Base-by-base conservation (phyloP, 768 basidiomycete genomes). In the Serendipita indica region DNA sequence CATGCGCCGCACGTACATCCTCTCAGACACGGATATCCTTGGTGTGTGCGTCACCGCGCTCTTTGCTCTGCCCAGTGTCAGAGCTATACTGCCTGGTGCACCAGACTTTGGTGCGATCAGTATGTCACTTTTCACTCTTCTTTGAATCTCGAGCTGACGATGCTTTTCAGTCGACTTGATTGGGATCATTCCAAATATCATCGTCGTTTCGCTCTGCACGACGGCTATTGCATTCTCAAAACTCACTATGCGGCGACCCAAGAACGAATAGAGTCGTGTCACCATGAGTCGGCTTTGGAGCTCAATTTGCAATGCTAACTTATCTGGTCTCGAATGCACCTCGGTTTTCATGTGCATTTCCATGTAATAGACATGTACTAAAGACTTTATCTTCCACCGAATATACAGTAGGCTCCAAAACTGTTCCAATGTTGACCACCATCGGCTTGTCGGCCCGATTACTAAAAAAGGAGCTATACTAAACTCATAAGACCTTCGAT, bases 1-100 rank as follows among this genome's bases (percentile, higher is more conserved):
- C 7, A 4, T 54, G n/a, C 20, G 30, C 10, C 49, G 49, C 22
- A 12, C 30, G 3, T 30, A 54, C n/a, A 54, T 54, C 30, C 49
- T 54, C n/a, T 27, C 22, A 37, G 49, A 54, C n/a, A 54, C 49
- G 22, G 49, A 54, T 54, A 54, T 54, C 10, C 49, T 54, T 32
- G 49, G 5, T n/a, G 49, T 54, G 7, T 54, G 49, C 22, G 7
- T 54, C 5, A 54, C 49, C 4, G 49, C 49, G 4, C 30, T 54
- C 22, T 54, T 54, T 32, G 49, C 49, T 3, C 30, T 54, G 22
- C 49, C 49, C 7, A 22, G 20, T 32, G 49, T 54, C 22, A 18
- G 49, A 22, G 20, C 30, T 4, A 54, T 54, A n/a, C 49, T 54
- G 16, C 49, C 49, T 54, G 49, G 49, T 10, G 49, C 49, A 4